A percentile compares a stretch with the other conserved stretches of the same genome.
These are phyloP conservation scores for Jacaranda mimosifolia DNA, from an alignment of 257 asterid genomes.

Conservation along the genomic window DNA sequence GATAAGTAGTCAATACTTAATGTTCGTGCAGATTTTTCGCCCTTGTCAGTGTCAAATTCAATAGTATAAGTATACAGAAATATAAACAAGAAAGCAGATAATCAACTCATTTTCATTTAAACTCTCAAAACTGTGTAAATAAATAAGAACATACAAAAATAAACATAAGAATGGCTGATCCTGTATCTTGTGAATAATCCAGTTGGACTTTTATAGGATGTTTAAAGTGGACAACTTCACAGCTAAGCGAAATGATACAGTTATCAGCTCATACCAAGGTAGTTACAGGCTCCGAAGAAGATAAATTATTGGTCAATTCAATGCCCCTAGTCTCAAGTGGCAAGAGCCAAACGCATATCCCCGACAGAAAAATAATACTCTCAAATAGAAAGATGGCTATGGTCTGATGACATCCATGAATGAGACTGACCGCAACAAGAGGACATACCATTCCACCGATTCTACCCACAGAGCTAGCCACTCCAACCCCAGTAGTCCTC, in stretches of 20 bases:
- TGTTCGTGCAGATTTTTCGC: too few relatives aligned
- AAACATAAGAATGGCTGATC: not conserved
- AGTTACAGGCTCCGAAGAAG: conserved; percentile 28
- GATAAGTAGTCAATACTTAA: too few relatives aligned
- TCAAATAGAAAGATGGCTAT: conserved; percentile 62
- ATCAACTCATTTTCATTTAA: too few relatives aligned
- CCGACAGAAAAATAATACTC: conserved; percentile 51
- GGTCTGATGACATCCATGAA: conserved; percentile 70
- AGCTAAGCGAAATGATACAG: not conserved
- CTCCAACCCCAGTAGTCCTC: conserved; percentile 70
- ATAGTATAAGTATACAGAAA: not conserved
- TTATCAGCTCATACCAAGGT: not conserved
- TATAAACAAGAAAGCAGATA: not conserved
- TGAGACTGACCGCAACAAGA: conserved; percentile 66
- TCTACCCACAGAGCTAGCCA: conserved; percentile 70
- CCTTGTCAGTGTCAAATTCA: not conserved
- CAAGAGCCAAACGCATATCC: conserved; percentile 57
- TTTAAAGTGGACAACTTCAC: not conserved
- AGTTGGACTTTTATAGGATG: not conserved
- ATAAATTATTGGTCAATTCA: conserved; percentile 48
- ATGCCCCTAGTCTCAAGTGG: conserved; percentile 72
- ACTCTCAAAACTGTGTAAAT: too few relatives aligned
- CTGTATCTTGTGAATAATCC: not conserved
- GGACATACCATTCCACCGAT: conserved; percentile 76
- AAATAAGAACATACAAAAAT: not conserved